A percentile compares a stretch with the other conserved stretches of the same genome.
Evolutionary conservation across 495 filamentous ascomycete species (phyloP).

Genomic region (Lepraria neglecta): DNA sequence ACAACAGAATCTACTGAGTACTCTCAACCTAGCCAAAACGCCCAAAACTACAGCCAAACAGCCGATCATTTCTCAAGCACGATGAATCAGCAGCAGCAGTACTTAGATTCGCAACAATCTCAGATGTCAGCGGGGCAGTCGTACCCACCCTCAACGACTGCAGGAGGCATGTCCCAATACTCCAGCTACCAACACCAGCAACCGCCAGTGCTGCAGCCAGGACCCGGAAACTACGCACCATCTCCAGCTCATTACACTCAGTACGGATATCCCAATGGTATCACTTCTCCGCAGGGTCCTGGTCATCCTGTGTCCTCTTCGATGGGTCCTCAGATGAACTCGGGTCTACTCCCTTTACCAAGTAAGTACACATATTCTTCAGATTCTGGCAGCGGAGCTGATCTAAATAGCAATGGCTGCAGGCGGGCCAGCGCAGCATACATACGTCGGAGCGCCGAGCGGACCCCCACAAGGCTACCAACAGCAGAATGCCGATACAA

Average conservation of each 20-base stretch:
- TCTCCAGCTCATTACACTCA: slow-evolving; percentile 58
- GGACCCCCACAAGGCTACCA: slow-evolving; percentile 45
- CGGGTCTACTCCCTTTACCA: slow-evolving; percentile 63
- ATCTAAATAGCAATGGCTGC: slow-evolving; percentile 34
- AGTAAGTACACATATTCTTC: slow-evolving; percentile 36
- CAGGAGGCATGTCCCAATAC: slow-evolving; percentile 63
- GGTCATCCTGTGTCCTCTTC: slow-evolving; percentile 63
- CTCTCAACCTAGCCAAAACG: slow-evolving; percentile 18
- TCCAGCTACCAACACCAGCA: slow-evolving; percentile 62
- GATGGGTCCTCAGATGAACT: slow-evolving; percentile 51
- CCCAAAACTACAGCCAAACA: slow-evolving; percentile 16
- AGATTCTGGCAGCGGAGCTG: slow-evolving; percentile 1
- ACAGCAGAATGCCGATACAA: slow-evolving; percentile 68
- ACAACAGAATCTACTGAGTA: slow-evolving; percentile 22
- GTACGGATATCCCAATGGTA: slow-evolving; percentile 67
- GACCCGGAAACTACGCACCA: slow-evolving; percentile 59
- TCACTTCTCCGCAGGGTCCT: slow-evolving; percentile 66
- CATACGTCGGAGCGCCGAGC: slow-evolving; percentile 40
- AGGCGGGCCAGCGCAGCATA: slow-evolving; percentile 24
- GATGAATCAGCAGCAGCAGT: slow-evolving; percentile 79
- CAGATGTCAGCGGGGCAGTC: slow-evolving; percentile 79
- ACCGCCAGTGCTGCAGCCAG: slow-evolving; percentile 76
- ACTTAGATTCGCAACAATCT: slow-evolving; percentile 74
- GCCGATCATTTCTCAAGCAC: slow-evolving; percentile 14
- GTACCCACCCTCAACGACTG: slow-evolving; percentile 74